These are phyloP conservation scores for Aspergillus ellipticus DNA, from an alignment of 495 filamentous ascomycete genomes.

Conservation along the genomic window DNA sequence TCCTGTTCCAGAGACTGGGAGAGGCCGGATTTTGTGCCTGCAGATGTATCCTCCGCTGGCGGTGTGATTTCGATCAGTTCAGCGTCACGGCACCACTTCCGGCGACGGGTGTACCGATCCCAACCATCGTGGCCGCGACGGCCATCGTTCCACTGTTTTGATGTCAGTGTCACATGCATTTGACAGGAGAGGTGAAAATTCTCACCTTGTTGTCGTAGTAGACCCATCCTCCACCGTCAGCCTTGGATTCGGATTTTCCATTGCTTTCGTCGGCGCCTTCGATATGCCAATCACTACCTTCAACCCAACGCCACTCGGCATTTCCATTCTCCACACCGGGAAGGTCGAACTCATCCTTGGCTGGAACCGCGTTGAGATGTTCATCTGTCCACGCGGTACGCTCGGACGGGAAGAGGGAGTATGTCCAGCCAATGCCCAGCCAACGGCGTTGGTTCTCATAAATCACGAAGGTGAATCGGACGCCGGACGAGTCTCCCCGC, in stretches of 20 bases:
- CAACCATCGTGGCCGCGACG: constrained; percentile 86
- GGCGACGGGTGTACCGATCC: constrained; percentile 87
- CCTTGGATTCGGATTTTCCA: constrained; percentile 31
- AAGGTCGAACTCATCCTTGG: constrained; percentile 78
- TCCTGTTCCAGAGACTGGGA: constrained; percentile 32
- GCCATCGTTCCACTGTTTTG: constrained; percentile 80
- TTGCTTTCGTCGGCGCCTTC: constrained; percentile 63
- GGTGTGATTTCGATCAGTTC: constrained; percentile 78
- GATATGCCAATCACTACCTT: constrained; percentile 78
- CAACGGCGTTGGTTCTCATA: constrained; percentile 97
- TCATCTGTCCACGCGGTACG: constrained; percentile 93
- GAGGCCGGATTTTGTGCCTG: constrained; percentile 27
- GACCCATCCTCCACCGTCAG: constrained; percentile 80
- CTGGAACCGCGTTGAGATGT: constrained; percentile 74
- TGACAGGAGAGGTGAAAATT: constrained; percentile 1
- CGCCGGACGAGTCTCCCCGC: constrained; percentile 60
- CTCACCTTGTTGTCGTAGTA: constrained; percentile 96
- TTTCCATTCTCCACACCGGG: constrained; percentile 80
- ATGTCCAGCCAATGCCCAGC: constrained; percentile 94
- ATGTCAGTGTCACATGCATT: neutral
- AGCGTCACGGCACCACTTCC: constrained; percentile 96
- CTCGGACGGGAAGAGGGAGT: constrained; percentile 83
- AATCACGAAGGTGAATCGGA: constrained; percentile 92
- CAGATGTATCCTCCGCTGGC: constrained; percentile 26
- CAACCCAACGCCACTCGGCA: constrained; percentile 86